These are phyloP conservation scores for Aspergillus sparsus DNA, from an alignment of 495 filamentous ascomycete genomes.

Conservation along the genomic window DNA sequence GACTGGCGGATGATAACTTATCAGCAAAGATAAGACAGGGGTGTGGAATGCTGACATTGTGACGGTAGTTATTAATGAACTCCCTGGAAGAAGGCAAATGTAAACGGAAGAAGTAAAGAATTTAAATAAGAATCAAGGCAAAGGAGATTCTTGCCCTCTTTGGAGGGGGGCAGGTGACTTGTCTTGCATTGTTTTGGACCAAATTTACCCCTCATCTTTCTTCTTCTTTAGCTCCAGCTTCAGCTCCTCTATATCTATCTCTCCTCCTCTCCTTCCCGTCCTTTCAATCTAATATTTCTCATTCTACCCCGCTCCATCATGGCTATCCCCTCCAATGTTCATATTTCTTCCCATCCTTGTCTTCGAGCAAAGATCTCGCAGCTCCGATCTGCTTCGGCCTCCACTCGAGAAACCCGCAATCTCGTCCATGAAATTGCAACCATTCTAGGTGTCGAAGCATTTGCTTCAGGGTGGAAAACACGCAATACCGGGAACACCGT, in stretches of 20 bases:
- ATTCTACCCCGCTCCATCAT: slow-evolving; percentile 24
- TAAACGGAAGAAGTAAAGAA: background rate
- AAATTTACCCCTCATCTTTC: slow-evolving; percentile 19
- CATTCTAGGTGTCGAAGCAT: slow-evolving; percentile 80
- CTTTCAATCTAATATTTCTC: slow-evolving; percentile 1
- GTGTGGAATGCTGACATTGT: too few relatives aligned
- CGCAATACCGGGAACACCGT: slow-evolving; percentile 43
- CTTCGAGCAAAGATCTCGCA: slow-evolving; percentile 85
- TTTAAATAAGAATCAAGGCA: background rate
- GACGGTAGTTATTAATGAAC: background rate
- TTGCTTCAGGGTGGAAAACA: slow-evolving; percentile 61
- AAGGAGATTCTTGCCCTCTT: background rate
- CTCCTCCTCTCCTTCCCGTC: slow-evolving; percentile 7
- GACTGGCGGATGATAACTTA: background rate
- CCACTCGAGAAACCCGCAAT: slow-evolving; percentile 72
- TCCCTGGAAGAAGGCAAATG: background rate
- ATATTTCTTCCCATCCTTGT: slow-evolving; percentile 84
- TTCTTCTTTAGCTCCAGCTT: background rate
- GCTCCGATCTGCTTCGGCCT: slow-evolving; percentile 71
- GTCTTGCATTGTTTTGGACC: slow-evolving; percentile 2
- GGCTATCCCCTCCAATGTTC: slow-evolving; percentile 53
- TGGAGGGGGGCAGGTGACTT: slow-evolving; percentile 21
- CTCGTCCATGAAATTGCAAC: slow-evolving; percentile 83
- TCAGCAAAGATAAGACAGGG: too few relatives aligned
- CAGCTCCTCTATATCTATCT: slow-evolving; percentile 16